Base-by-base conservation (phyloP, 208 protist species). In the Wallacemonas sp. region DNA sequence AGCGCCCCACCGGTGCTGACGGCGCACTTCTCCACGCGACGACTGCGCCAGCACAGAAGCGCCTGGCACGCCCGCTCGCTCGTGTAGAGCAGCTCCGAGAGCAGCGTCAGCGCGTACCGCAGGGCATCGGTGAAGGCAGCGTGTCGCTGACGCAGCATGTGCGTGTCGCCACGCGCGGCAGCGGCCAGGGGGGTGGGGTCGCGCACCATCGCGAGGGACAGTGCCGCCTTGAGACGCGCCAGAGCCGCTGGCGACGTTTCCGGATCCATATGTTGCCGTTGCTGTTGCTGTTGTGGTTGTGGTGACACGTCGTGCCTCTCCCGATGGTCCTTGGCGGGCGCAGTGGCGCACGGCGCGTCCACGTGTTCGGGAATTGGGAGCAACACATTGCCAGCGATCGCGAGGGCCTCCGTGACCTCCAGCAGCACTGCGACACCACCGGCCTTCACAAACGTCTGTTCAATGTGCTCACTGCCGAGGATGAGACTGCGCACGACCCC, bases 41-140 rank as follows among this genome's bases (percentile, higher is more conserved):
- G 48, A 46, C 72, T 83, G 68, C 69, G 74, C 88, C 88, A 94
- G 21, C 61, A 57, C 43, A 80, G 44, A 36, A 94, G 83, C 23
- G 61, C 70, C 9, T 86, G 70, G n/a, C 74, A 63, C 49, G 88
- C 85, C 32, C 46, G 32, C 1, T 69, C 62, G 61, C 72, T 74
- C 33, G 74, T 74, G 47, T 78, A 54, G 14, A 94, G 58, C 33
- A 94, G 63, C 24, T 92, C 88, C n/a, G 83, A 70, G 23, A 92
- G 54, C 32, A 92, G 66, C 21, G 82, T 78, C 32, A 89, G 72
- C n/a, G 70, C 70, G 55, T 80, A 86, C 19, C 11, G 26, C 32
- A 90, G 60, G 23, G 74, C 62, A 16, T 70, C 66, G 24, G 38
- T 60, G 38, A 69, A 83, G 44, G 21, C 33, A 19, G 21, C 48